phyloP scores from a whole-genome alignment of 2,329 filamentous ascomycete genomes.

The Diaporthe amygdali region DNA sequence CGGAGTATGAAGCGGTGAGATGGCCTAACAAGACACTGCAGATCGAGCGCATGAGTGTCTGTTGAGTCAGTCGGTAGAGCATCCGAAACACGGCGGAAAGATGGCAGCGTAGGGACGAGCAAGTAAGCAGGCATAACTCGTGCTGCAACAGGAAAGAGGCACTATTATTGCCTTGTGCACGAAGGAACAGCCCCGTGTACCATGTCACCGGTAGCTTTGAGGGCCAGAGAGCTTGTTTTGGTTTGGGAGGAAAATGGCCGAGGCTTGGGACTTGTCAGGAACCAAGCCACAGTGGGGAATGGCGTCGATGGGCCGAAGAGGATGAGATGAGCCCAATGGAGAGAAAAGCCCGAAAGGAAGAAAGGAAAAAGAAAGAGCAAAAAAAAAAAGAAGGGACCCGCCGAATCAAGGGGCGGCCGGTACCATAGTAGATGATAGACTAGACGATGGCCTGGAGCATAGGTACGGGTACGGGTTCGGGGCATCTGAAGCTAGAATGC shows the following conservation, averaged over 20 bases:
- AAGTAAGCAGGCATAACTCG: not conserved
- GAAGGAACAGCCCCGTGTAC: not conserved
- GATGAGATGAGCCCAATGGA: not conserved
- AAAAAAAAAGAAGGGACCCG: not conserved
- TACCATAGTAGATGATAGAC: not conserved
- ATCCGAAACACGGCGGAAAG: not conserved
- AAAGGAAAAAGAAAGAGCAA: not conserved
- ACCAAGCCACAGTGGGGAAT: conserved; percentile 9
- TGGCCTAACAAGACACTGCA: not conserved
- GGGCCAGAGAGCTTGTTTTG: conserved; percentile 7
- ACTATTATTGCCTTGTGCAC: not conserved
- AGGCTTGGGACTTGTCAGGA: conserved; percentile 10
- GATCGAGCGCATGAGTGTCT: not conserved
- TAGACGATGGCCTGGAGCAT: no score
- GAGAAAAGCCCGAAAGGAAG: not conserved
- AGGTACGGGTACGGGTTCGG: not conserved
- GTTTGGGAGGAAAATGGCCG: not conserved
- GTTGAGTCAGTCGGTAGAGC: conserved; percentile 10
- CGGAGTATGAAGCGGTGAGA: not conserved
- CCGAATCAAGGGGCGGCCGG: conserved; percentile 2
- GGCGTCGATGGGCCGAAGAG: not conserved
- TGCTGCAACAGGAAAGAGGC: not conserved
- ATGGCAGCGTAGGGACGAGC: not conserved
- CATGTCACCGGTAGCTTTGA: not conserved
- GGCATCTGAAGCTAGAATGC: not conserved